Percentiles rank a stretch among this genome's conserved stretches.
phyloP scores from a whole-genome alignment of 345 rosid species.

The Lepidium sativum region DNA sequence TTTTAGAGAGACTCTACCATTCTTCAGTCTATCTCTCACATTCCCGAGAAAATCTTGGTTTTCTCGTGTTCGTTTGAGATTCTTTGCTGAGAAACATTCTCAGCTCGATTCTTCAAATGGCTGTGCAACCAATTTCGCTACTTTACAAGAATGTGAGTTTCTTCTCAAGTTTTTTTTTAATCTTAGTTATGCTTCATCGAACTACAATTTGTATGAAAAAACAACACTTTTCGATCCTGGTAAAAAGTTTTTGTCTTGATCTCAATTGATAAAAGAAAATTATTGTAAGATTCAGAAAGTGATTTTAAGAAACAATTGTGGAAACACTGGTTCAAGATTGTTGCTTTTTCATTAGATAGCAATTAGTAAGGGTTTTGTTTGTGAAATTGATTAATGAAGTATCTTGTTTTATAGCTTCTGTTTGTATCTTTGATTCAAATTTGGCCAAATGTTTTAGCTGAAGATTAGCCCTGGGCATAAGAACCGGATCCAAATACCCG shows the following conservation, averaged over 20 bases:
- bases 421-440: not conserved
- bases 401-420: not conserved
- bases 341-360: not conserved
- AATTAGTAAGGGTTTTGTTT: not conserved
- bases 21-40: constrained; percentile 23
- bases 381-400: not conserved
- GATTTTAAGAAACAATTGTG: too few relatives aligned
- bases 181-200: not conserved
- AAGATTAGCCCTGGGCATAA: too few relatives aligned
- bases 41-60: constrained; percentile 40
- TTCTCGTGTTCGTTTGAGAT: constrained; percentile 37
- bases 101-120: constrained; percentile 63
- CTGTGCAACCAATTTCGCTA: constrained; percentile 39
- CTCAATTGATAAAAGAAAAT: not conserved
- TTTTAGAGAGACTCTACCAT: constrained; percentile 22
- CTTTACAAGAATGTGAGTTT: constrained; percentile 54
- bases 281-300: too few relatives aligned
- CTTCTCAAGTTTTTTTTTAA: not conserved
- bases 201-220: not conserved
- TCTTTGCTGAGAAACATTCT: constrained; percentile 31
- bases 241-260: not conserved
- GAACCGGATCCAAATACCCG: too few relatives aligned
- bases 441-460: constrained; percentile 24
- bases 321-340: not conserved
- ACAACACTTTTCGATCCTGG: too few relatives aligned